Percentiles rank a stretch among this genome's conserved stretches.
Conservation (phyloP, 768 basidiomycete species). For the Trametes sanguinea region DNA sequence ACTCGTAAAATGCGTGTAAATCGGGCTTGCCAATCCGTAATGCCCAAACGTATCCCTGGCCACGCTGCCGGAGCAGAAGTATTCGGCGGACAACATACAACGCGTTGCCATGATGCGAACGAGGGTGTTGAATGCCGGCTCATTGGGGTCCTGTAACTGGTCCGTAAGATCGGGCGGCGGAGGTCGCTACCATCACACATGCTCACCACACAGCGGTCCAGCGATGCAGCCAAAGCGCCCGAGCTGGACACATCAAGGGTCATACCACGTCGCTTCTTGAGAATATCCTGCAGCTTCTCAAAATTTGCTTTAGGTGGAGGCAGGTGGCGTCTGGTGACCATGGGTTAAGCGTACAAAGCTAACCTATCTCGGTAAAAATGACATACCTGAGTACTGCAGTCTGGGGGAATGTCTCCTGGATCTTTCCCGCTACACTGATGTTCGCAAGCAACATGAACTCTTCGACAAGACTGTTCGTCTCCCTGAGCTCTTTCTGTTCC, state of each 20-base stretch:
- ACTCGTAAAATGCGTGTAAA: slow-evolving; percentile 98
- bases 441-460: slow-evolving; percentile 99
- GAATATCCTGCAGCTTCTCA: slow-evolving; percentile 91
- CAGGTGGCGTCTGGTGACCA: slow-evolving; percentile 68
- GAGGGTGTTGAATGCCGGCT: slow-evolving; percentile 94
- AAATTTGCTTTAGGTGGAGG: slow-evolving; percentile 94
- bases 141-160: slow-evolving; percentile 64
- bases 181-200: slow-evolving; percentile 7
- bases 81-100: slow-evolving; percentile 98
- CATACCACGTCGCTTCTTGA: slow-evolving; percentile 82
- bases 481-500: slow-evolving; percentile 87
- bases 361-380: slow-evolving; percentile 2
- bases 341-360: not conserved
- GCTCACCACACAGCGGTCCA: slow-evolving; percentile 85
- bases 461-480: slow-evolving; percentile 96
- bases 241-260: slow-evolving; percentile 89
- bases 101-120: slow-evolving; percentile 99
- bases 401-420: slow-evolving; percentile 93
- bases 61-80: slow-evolving; percentile 95
- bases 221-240: slow-evolving; percentile 80
- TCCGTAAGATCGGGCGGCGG: not conserved
- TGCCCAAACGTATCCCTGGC: slow-evolving; percentile 91
- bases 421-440: slow-evolving; percentile 88
- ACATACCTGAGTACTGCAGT: slow-evolving; percentile 86
- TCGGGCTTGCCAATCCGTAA: slow-evolving; percentile 95